phyloP scores from a whole-genome alignment of 768 basidiomycete species.

The Coprinellus aureogranulatus region DNA sequence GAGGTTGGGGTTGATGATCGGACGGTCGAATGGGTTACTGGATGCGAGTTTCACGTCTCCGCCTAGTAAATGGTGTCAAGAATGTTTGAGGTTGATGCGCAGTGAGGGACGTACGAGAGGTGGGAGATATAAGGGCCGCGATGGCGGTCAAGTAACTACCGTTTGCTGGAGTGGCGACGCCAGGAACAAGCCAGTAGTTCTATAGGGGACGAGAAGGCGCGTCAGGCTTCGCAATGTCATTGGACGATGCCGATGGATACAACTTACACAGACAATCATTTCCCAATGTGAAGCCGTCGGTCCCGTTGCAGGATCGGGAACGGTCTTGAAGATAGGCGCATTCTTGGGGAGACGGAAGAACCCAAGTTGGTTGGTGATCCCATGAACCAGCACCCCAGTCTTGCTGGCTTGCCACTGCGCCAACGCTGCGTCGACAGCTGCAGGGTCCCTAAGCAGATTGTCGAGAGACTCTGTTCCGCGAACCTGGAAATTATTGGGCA shows the following conservation, averaged over 20 bases:
- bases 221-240: background rate
- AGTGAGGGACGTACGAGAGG: constrained; percentile 22
- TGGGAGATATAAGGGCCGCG: constrained; percentile 26
- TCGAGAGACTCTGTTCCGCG: constrained; percentile 10
- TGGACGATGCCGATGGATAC: background rate
- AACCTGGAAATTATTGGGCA: constrained; percentile 19
- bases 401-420: constrained; percentile 25
- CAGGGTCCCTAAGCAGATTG: constrained; percentile 8
- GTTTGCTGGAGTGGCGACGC: constrained; percentile 12
- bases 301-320: constrained; percentile 8
- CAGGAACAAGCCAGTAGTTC: constrained; percentile 6
- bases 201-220: background rate
- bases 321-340: constrained; percentile 5
- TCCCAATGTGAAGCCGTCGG: constrained; percentile 9
- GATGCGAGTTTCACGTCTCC: constrained; percentile 19
- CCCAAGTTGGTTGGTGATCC: constrained; percentile 8
- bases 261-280: constrained; percentile 4
- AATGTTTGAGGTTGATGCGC: background rate
- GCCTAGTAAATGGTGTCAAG: background rate
- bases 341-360: constrained; percentile 9
- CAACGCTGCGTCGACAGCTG: constrained; percentile 13
- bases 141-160: constrained; percentile 26
- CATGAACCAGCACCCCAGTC: constrained; percentile 22
- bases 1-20: constrained; percentile 37
- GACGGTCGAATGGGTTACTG: constrained; percentile 21